phyloP scores from a whole-genome alignment of 192 early-diverging fungal genomes.

The Coemansia sp. region DNA sequence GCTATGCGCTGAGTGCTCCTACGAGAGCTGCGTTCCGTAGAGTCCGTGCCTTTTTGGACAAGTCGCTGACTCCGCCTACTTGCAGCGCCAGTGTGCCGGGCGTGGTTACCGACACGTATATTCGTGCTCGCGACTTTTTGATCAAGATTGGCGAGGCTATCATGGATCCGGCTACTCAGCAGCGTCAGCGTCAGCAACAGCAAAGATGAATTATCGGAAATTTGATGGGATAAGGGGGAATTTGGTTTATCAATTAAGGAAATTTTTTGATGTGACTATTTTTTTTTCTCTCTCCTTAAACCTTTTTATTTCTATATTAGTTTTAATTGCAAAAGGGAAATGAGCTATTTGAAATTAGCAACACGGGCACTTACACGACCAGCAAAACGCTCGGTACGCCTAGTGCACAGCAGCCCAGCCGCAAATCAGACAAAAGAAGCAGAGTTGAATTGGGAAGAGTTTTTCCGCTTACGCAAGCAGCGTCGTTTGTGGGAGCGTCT shows the following conservation, averaged over 20 bases:
- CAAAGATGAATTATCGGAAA: not conserved
- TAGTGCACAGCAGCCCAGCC: too few species aligned
- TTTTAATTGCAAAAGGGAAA: not conserved
- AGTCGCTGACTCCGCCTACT: slow-evolving; percentile 23
- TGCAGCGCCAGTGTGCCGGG: slow-evolving; percentile 24
- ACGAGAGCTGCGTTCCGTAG: slow-evolving; percentile 42
- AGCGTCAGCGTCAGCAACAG: slow-evolving; percentile 35
- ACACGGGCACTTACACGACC: too few species aligned
- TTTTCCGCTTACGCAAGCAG: slow-evolving; percentile 62
- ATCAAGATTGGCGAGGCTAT: slow-evolving; percentile 32
- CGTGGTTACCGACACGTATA: slow-evolving; percentile 37
- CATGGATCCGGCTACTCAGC: slow-evolving; percentile 22
- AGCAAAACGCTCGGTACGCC: too few species aligned
- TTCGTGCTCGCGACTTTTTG: slow-evolving; percentile 36
- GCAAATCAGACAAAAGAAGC: not conserved
- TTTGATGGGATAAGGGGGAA: too few species aligned
- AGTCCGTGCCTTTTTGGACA: slow-evolving; percentile 27
- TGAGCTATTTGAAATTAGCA: too few species aligned
- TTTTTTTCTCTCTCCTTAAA: slow-evolving; percentile 8
- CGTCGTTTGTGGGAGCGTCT: slow-evolving; percentile 63
- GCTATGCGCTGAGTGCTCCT: slow-evolving; percentile 46
- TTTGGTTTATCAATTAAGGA: not conserved
- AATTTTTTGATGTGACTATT: slow-evolving; percentile 3
- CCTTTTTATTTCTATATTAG: not conserved
- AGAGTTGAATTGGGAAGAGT: slow-evolving; percentile 61